Evolutionary conservation across 2,329 filamentous ascomycete genomes (phyloP).

Genomic region (Fusarium tricinctum): DNA sequence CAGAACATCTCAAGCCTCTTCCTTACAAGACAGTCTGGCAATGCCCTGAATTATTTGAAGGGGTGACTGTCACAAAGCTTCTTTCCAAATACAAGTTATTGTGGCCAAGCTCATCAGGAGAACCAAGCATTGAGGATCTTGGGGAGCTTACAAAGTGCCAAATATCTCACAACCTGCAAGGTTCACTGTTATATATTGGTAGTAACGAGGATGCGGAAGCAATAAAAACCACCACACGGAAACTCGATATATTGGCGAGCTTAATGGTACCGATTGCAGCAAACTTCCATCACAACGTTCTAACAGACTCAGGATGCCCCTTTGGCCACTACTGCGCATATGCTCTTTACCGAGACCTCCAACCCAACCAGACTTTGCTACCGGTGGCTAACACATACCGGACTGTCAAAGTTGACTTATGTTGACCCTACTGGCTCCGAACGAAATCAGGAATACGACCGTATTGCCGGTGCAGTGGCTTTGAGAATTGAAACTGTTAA

Average conservation of each 20-base stretch:
- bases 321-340: conserved; percentile 33
- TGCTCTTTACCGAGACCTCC: conserved; percentile 42
- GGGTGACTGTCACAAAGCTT: conserved; percentile 26
- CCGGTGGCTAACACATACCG: conserved; percentile 49
- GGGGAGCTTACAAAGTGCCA: conserved; percentile 33
- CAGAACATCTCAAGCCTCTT: conserved; percentile 32
- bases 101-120: conserved; percentile 9
- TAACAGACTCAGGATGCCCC: conserved; percentile 38
- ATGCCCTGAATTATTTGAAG: conserved; percentile 36
- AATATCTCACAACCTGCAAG: conserved; percentile 49
- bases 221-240: conserved; percentile 35
- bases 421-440: conserved; percentile 13
- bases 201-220: conserved; percentile 16
- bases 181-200: conserved; percentile 51
- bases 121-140: conserved; percentile 29
- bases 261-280: conserved; percentile 29
- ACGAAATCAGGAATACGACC: conserved; percentile 28
- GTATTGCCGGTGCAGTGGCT: conserved; percentile 37
- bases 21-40: conserved; percentile 48
- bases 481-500: conserved; percentile 39
- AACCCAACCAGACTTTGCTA: conserved; percentile 37
- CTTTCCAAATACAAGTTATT: conserved; percentile 38
- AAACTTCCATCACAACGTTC: neutral
- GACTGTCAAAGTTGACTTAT: conserved; percentile 49
- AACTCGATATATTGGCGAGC: conserved; percentile 41